Base-by-base conservation (phyloP, 768 basidiomycete species). In the Trametes sanguinea region DNA sequence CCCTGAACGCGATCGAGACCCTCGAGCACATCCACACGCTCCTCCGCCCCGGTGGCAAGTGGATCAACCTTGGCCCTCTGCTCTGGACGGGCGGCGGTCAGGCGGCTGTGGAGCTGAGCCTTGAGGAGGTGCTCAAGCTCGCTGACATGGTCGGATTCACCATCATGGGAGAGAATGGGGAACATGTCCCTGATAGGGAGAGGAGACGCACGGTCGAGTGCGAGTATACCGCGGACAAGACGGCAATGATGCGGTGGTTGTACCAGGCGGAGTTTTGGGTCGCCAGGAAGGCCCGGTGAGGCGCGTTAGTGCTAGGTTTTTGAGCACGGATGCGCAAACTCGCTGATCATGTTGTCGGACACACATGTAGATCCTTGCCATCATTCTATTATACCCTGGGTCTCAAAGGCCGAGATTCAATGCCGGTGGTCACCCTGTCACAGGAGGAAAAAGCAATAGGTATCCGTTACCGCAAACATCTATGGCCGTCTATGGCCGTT, bases 51-150 rank as follows among this genome's bases (percentile, higher is more conserved):
- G 85, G 86, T 4, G 89, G 88, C 2, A 76, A 72, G 8, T 90
- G 88, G 89, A 82, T 89, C 69, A 90, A 90, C 69, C 75, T 88
- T 4, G 88, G 88, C 1, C 89, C 87, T 7, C 73, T 89, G 17
- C 75, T 89, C 3, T 88, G 85, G 85, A 82, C 83, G 1, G 77
- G 78, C 2, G 84, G 84, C 8, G 83, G 75, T 0, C 77, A 81
- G 65, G 78, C 85, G 7, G 79, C 80, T 61, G 68, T 87, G 29
- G 85, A 86, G 69, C 73, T 87, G 48, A 85, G 82, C 57, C 77
- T 89, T 40, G 85, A 87, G n/a, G 88, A 89, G 72, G 80, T 89
- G 13, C 56, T 88, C 4, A 60, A 68, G 1, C 79, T 82, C 4
- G 83, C 80, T 0, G 73, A 80, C 57, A 77, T 79, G 33, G 72